These are phyloP conservation scores for Entonaema liquescens DNA, from an alignment of 495 filamentous ascomycete species.

Conservation along the genomic window DNA sequence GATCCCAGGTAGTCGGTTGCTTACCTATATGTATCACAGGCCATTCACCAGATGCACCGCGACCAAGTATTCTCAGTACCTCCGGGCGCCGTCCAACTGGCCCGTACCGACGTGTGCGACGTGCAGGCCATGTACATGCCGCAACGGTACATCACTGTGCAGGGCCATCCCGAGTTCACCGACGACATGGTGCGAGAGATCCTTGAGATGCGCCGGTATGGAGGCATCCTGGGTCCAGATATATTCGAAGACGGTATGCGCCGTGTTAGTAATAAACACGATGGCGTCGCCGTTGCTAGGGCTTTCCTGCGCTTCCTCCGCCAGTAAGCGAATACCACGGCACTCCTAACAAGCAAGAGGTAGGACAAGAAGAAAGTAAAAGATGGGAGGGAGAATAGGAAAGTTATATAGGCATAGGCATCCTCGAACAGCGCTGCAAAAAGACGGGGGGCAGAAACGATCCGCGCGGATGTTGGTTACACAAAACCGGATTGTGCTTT, in stretches of 20 bases:
- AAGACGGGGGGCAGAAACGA: constrained; percentile 2
- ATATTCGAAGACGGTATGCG: constrained; percentile 70
- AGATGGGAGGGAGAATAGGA: background rate
- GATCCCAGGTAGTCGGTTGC: background rate
- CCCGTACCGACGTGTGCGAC: constrained; percentile 69
- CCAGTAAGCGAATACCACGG: constrained; percentile 56
- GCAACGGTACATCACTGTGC: constrained; percentile 74
- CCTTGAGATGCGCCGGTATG: constrained; percentile 63
- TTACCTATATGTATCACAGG: constrained; percentile 53
- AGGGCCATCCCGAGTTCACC: constrained; percentile 93
- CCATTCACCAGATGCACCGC: constrained; percentile 88
- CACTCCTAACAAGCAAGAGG: background rate
- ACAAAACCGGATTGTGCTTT: background rate
- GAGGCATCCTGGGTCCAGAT: constrained; percentile 72
- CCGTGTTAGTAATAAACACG: constrained; percentile 71
- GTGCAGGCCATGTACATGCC: constrained; percentile 85
- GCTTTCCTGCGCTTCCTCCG: constrained; percentile 80
- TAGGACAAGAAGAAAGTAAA: background rate
- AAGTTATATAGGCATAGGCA: background rate
- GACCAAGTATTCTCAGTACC: constrained; percentile 79
- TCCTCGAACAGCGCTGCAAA: background rate
- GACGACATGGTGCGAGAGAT: constrained; percentile 77
- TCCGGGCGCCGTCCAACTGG: constrained; percentile 67
- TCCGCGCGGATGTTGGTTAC: constrained; percentile 1
- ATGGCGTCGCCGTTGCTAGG: constrained; percentile 73